Evolutionary conservation across 371 early-diverging fungal species (phyloP).

Genomic region (Mortierella sp.): DNA sequence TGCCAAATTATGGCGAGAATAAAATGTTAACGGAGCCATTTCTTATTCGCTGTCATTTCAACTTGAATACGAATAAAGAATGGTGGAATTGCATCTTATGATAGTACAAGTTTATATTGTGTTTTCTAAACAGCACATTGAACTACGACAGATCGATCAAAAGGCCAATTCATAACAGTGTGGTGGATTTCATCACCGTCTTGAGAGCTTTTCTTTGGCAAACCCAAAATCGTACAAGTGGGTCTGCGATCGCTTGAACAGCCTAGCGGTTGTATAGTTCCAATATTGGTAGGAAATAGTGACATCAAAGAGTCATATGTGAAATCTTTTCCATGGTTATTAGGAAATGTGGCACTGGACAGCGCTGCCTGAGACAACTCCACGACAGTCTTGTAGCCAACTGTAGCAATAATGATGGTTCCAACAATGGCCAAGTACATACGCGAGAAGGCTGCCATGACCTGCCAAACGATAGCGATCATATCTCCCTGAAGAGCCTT

Average conservation of each 20-base stretch:
- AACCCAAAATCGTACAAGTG: background rate
- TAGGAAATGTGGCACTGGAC: background rate
- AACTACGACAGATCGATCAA: slow-evolving; percentile 21
- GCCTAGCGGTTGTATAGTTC: background rate
- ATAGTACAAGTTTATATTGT: background rate
- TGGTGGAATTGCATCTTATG: background rate
- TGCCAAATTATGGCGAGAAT: background rate
- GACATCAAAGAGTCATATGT: slow-evolving; percentile 11
- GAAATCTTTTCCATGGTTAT: background rate
- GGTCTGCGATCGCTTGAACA: background rate
- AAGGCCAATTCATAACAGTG: slow-evolving; percentile 8
- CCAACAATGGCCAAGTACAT: slow-evolving; percentile 43
- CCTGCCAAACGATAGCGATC: slow-evolving; percentile 47
- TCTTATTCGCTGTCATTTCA: background rate
- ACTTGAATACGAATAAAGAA: background rate
- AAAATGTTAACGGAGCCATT: background rate
- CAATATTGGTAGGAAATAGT: background rate
- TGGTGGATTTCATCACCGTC: slow-evolving; percentile 5
- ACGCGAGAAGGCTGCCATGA: slow-evolving; percentile 36
- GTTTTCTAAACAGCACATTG: slow-evolving; percentile 8
- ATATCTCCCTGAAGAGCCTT: slow-evolving; percentile 47
- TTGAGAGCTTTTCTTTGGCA: background rate
- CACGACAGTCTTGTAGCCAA: slow-evolving; percentile 35
- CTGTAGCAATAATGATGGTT: slow-evolving; percentile 43
- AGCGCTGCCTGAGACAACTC: slow-evolving; percentile 22